Evolutionary conservation across 208 protist species (phyloP).

Genomic region (Herpetomonas tarakana): DNA sequence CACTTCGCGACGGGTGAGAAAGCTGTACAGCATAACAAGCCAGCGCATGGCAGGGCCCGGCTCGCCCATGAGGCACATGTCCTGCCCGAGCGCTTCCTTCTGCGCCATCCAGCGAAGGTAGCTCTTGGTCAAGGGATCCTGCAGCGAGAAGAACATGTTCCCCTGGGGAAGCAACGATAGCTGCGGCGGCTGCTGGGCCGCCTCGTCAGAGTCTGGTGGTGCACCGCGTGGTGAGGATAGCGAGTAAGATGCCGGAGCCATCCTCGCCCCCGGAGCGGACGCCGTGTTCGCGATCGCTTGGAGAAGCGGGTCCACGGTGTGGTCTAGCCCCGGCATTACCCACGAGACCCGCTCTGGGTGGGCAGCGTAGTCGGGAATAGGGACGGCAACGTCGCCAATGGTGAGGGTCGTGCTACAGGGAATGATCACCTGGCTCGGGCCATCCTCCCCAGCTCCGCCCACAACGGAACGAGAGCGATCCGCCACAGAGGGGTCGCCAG

Average conservation of each 20-base stretch:
- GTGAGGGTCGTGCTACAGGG: slow-evolving; percentile 46
- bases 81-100: slow-evolving; percentile 92
- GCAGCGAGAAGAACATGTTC: slow-evolving; percentile 61
- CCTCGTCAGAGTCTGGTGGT: no score
- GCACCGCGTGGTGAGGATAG: no score
- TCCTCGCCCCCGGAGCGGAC: no score
- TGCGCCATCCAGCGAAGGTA: slow-evolving; percentile 91
- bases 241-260: no score
- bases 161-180: slow-evolving; percentile 9
- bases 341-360: slow-evolving; percentile 71
- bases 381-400: slow-evolving; percentile 77
- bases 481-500: no score
- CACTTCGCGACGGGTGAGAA: slow-evolving; percentile 74
- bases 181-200: neutral
- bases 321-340: slow-evolving; percentile 35
- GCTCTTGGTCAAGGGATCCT: slow-evolving; percentile 47
- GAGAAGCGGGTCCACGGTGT: slow-evolving; percentile 22
- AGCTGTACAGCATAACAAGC: slow-evolving; percentile 79
- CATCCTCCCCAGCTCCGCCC: neutral
- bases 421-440: slow-evolving; percentile 12
- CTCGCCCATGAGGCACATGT: slow-evolving; percentile 94
- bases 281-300: neutral
- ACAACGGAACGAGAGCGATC: no score
- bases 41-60: slow-evolving; percentile 83
- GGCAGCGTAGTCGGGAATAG: slow-evolving; percentile 38